phyloP scores from a whole-genome alignment of 352 stramenopile genomes.

The Stephanocyclus meneghinianus region DNA sequence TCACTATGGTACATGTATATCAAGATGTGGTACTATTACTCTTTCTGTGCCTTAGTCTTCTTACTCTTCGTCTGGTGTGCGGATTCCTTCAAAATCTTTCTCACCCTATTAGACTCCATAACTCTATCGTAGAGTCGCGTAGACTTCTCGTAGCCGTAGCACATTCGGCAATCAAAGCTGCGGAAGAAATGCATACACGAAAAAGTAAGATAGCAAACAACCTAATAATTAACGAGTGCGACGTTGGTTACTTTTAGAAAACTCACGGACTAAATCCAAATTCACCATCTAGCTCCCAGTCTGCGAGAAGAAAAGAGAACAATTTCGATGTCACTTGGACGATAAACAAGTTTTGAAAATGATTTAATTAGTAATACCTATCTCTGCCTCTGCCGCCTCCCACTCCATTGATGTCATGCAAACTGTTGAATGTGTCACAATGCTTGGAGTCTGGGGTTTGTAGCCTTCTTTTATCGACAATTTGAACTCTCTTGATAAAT shows the following conservation, averaged over 20 bases:
- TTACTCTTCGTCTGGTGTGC: neutral
- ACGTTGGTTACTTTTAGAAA: too few relatives aligned
- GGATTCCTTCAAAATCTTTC: conserved; percentile 4
- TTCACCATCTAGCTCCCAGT: conserved; percentile 48
- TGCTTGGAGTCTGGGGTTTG: conserved; percentile 22
- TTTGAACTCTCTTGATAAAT: conserved; percentile 42
- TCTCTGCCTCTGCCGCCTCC: conserved; percentile 30
- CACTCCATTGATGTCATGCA: conserved; percentile 53
- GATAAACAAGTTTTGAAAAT: neutral
- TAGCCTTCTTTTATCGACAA: conserved; percentile 35
- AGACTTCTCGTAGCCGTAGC: conserved; percentile 44
- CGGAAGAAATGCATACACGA: neutral
- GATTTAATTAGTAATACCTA: conserved; percentile 8
- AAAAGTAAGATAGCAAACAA: neutral
- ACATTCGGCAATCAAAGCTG: conserved; percentile 45
- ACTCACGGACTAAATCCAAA: conserved; percentile 45
- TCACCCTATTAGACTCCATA: conserved; percentile 4
- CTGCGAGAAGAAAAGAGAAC: neutral
- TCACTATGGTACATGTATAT: neutral
- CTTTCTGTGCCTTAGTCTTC: conserved; percentile 9
- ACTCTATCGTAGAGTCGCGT: conserved; percentile 13
- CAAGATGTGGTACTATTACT: neutral
- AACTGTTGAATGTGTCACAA: conserved; percentile 33
- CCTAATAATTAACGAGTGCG: too few relatives aligned
- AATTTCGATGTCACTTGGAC: neutral